Evolutionary conservation across 352 stramenopile genomes (phyloP), one percentile per base, ranked within the genome.

Genomic region (Phytopythium boreale): DNA sequence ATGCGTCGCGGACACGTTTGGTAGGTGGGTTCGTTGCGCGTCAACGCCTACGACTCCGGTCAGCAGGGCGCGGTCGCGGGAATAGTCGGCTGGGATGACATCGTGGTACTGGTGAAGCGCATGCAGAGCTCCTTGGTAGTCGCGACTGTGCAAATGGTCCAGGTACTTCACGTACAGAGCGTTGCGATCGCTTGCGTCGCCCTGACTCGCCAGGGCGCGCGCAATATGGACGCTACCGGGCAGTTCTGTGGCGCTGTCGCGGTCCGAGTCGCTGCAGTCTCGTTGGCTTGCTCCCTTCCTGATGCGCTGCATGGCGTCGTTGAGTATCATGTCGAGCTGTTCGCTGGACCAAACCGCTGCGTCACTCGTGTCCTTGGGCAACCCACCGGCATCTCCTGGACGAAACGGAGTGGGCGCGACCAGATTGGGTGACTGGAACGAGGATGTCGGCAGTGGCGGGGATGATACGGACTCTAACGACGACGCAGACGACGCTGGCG

Each of bases 81-180:
- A 41, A 11, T 39, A 15, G 17, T 64, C 59, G n/a, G 92, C 81
- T 36, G 97, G 89, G 11, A 87, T 79, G 59, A 97, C 86, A 61
- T 98, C 95, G 74, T 98, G 96, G 65, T 98, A 98, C 60, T 89
- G 79, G 63, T 98, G 93, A n/a, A 98, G 77, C 29, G 79, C 87
- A 61, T 97, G 88, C 6, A 98, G 67, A 24, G 95, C 92, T 19
- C 75, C 77, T 41, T 91, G 81, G 62, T 96, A 96, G 62, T 98
- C 87, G 39, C 85, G 80, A 29, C 85, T 66, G 50, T 84, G 72
- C 15, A 98, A 70, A 50, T 80, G 94, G 44, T 92, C 87, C 31
- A 97, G 67, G 67, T 97, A 98, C 37, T 80, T 73, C 22, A 93
- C 82, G 63, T 96, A 98, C n/a, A 90, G 64, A 26, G 79, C 81